Base-by-base conservation (phyloP, 2,329 filamentous ascomycete genomes). In the Beauveria sp. region DNA sequence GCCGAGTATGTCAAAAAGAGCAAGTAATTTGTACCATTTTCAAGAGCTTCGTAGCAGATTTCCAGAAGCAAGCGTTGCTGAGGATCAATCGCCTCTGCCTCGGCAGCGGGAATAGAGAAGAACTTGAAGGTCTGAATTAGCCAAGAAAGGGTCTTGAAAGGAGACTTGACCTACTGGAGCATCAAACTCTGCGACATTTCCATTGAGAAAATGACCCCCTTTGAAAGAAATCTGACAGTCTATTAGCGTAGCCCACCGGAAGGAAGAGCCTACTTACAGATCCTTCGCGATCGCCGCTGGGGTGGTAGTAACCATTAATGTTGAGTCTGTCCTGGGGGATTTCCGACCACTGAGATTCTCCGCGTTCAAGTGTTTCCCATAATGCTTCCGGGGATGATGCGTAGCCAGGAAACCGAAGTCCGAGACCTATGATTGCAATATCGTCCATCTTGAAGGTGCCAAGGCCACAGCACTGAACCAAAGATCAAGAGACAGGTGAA, bases 21-120 rank as follows among this genome's bases (percentile, higher is more conserved):
- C 12, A 38, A 38, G 34, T 42, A 1, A 16, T 3, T 26, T 12
- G 14, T 61, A 79, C 79, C 78, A 64, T 77, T 81, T 63, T 83
- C 80, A 1, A 82, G 70, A 22, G 79, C 78, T 64, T 83, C 80
- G 46, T 81, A 82, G 3, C 76, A 77, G 7, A 76, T 71, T 63
- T 84, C 81, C 1, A 84, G 74, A 1, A 82, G 70, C 24, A 82
- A 71, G n/a, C 81, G 71, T 64, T 82, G 79, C 61, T 82, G 79
- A 7, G 81, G 81, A 56, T 84, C 82, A 61, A 83, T 79, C 3
- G 81, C 79, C 26, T 76, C 75, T 20, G 80, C 80, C 57, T 83
- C 80, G 20, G 79, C 77, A 0, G 79, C 74, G 0, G 79, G 72
- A 4, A 83, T 73, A 0, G 76, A 76, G 66, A 83, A 83, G 69